Percentiles rank a stretch among this genome's conserved stretches.
Conservation (phyloP, 2,329 filamentous ascomycete genomes). For the Fusarium stilboides region DNA sequence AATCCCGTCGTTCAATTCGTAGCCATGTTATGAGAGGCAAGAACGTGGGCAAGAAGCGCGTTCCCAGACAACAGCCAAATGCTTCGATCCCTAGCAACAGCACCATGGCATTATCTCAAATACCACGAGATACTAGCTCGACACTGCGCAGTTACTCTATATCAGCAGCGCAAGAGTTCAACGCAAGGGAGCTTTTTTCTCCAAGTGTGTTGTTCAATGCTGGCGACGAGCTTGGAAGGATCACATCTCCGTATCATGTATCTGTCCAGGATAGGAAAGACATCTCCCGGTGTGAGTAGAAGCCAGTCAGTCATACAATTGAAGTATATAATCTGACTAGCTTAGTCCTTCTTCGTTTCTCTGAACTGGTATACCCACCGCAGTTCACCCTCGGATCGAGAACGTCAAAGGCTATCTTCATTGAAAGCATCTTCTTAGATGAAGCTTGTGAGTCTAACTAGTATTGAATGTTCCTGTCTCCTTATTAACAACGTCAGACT, state of each 20-base stretch:
- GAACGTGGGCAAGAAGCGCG: constrained; percentile 3
- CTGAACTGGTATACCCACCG: constrained; percentile 2
- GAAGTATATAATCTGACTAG: neutral
- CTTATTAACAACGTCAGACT: neutral
- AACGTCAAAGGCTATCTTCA: constrained; percentile 1
- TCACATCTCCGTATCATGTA: constrained; percentile 4
- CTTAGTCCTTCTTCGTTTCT: constrained; percentile 1
- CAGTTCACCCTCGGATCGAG: neutral
- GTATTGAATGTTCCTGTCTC: no score
- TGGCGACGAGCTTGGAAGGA: constrained; percentile 5
- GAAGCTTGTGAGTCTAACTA: neutral
- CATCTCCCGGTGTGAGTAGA: constrained; percentile 5
- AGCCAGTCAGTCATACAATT: no score
- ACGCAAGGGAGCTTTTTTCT: neutral
- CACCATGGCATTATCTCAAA: neutral
- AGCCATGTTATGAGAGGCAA: constrained; percentile 11
- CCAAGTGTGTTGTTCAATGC: neutral
- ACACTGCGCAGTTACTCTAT: neutral
- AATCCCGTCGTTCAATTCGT: constrained; percentile 1
- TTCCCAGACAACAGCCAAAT: neutral
- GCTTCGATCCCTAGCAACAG: neutral
- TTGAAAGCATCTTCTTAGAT: neutral
- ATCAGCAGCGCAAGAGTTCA: neutral
- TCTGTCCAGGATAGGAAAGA: neutral
- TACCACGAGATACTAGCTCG: neutral